Evolutionary conservation across 1,139 yeast species (phyloP), one percentile per base, ranked within the genome.

Genomic region (Lizanozyma gosingica): DNA sequence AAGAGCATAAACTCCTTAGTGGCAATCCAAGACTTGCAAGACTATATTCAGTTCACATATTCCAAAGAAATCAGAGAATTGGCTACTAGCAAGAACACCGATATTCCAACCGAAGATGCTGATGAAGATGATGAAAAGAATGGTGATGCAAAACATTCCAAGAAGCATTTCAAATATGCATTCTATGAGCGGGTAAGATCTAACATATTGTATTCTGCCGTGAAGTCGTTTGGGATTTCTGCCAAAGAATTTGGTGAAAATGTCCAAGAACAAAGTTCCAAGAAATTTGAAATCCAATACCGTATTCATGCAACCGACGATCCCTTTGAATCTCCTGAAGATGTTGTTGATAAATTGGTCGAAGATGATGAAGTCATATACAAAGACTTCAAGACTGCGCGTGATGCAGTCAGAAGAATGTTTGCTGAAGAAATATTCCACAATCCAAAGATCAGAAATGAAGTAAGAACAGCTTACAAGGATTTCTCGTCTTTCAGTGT

Each of bases 191-290:
- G 92, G 52, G 76, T 90, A 46, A 78, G 81, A 49, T 65, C 68
- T 4, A 82, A 90, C 53, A 71, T 75, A 14, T 62, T 88, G 35
- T 85, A 79, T 54, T 76, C 78, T 46, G 76, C 86, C 3, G 82
- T 90, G 4, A 66, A 75, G 43, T 81, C 83, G 2, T 76, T 80
- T 50, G 97, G 97, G 46, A 80, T 90, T 37, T 66, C 81, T 18
- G 81, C 95, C 2, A 81, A 76, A 47, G 80, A 85, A 49, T 78
- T 86, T 54, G 95, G 95, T 43, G 95, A 85, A 52, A 90, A 90
- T 55, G 78, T 88, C 33, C 76, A 75, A 43, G 78, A 87, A 34
- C 80, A 76, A 51, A 64, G 71, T 45, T 57, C 67, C 2, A 68
- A 68, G 45, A 63, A 62, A 18, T 69, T 65, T 47, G 66, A 62